Base-by-base conservation (phyloP, 2,329 filamentous ascomycete species). In the Claviceps cyperi region DNA sequence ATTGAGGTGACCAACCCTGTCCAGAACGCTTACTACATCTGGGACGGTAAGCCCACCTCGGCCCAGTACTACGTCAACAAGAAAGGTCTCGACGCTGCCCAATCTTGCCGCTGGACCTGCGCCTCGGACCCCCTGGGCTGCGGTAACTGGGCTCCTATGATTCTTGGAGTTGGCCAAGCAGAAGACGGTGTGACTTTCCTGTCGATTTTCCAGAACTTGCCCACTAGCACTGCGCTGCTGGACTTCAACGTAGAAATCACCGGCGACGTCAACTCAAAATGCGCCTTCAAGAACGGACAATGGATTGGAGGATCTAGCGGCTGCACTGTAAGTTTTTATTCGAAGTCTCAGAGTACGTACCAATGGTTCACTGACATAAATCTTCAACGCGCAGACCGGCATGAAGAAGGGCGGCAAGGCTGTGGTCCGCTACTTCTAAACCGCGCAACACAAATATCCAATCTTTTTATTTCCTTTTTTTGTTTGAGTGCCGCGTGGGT, bases 11-110 rank as follows among this genome's bases (percentile, higher is more conserved):
- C 86, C 63, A 91, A 87, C 73, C 85, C 91, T 45, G 70, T 84
- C 56, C 80, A 82, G 53, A 63, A 65, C 46, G 74, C 70, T 47
- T 94, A 91, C 74, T 97, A 89, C 73, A 69, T 74, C 54, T 94
- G 87, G 86, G 58, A 86, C 60, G 78, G 78, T 59, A 76, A 77
- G 65, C 59, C 70, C 47, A 97, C 92, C 48, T 90, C 87, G 46
- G 90, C 90, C 43, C 92, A 97, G 71, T 97, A 95, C 77, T 98
- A 98, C 65, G 78, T 97, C 69, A 97, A 97, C 78, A 85, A 85
- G 60, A 76, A 79, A 58, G 89, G 88, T 53, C 72, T 84, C 49
- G 59, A 68, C 17, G 69, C 80, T 52, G 65, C 80, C 56, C 69
- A 90, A 13, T 86, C 79, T 47, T 98, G 92, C 70, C 68, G 77